phyloP scores from a whole-genome alignment of 768 basidiomycete species.

The Clavaria fumosa region DNA sequence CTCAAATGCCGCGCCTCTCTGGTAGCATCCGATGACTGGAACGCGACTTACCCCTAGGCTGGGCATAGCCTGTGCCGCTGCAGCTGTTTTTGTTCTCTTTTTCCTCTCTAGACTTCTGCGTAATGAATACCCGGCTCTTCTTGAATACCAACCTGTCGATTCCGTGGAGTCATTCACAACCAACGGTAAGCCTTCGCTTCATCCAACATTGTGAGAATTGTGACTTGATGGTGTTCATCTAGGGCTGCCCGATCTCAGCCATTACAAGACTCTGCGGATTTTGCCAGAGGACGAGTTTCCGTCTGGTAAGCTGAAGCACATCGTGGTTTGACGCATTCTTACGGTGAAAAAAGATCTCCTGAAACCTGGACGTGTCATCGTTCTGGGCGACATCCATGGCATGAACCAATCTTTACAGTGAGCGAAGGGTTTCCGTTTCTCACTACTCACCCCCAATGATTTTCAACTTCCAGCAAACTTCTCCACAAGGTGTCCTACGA shows the following conservation, averaged over 20 bases:
- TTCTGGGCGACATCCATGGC: conserved; percentile 85
- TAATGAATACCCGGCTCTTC: no score
- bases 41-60: no score
- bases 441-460: background rate
- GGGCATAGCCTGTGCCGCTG: no score
- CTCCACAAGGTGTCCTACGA: conserved; percentile 47
- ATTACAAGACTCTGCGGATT: conserved; percentile 27
- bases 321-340: no score
- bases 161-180: conserved; percentile 5
- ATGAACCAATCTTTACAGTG: conserved; percentile 56
- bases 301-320: conserved; percentile 31
- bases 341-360: no score
- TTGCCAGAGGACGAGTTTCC: conserved; percentile 38
- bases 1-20: no score
- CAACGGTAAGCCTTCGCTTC: conserved; percentile 7
- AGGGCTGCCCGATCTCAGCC: conserved; percentile 43
- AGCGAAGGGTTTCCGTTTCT: conserved; percentile 14
- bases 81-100: no score
- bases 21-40: no score
- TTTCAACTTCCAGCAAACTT: conserved; percentile 33
- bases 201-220: background rate
- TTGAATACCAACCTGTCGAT: no score
- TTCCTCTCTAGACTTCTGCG: no score
- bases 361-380: conserved; percentile 48
- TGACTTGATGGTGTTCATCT: background rate